Conservation (phyloP, 106 monocot species). For the Apostasia shenzhenica region DNA sequence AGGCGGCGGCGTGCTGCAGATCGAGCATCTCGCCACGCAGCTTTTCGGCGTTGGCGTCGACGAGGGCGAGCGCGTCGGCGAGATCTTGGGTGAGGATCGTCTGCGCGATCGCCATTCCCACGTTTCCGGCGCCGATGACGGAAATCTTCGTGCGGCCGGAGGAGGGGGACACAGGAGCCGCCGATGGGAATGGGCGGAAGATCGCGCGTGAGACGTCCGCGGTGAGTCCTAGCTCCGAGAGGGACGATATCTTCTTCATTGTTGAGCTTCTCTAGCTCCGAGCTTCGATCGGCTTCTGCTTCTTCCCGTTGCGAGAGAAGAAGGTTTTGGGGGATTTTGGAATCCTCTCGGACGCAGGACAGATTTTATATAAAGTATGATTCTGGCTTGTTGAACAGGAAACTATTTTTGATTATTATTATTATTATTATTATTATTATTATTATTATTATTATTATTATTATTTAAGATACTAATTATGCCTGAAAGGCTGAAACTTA, state of each 20-base stretch:
- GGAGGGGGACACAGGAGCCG: conserved; percentile 12
- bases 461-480: too few species aligned
- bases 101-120: conserved; percentile 95
- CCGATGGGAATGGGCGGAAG: conserved; percentile 34
- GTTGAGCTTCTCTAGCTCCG: background rate
- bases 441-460: too few species aligned
- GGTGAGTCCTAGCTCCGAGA: conserved; percentile 50
- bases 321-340: too few species aligned
- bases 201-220: conserved; percentile 21
- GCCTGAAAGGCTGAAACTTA: too few species aligned
- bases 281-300: too few species aligned
- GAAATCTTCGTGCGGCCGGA: conserved; percentile 58
- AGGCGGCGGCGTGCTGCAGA: conserved; percentile 87
- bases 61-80: conserved; percentile 68
- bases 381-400: too few species aligned
- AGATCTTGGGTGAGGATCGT: conserved; percentile 84
- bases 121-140: conserved; percentile 80
- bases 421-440: too few species aligned
- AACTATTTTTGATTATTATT: too few species aligned
- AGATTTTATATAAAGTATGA: too few species aligned
- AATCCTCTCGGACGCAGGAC: too few species aligned
- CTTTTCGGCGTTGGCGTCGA: conserved; percentile 66
- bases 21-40: conserved; percentile 90
- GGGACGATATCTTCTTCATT: conserved; percentile 61
- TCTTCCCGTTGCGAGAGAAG: too few species aligned